Evolutionary conservation across 164 flowering plant species (phyloP), one percentile per base, ranked within the genome.

Genomic region (Vitis labrusca): DNA sequence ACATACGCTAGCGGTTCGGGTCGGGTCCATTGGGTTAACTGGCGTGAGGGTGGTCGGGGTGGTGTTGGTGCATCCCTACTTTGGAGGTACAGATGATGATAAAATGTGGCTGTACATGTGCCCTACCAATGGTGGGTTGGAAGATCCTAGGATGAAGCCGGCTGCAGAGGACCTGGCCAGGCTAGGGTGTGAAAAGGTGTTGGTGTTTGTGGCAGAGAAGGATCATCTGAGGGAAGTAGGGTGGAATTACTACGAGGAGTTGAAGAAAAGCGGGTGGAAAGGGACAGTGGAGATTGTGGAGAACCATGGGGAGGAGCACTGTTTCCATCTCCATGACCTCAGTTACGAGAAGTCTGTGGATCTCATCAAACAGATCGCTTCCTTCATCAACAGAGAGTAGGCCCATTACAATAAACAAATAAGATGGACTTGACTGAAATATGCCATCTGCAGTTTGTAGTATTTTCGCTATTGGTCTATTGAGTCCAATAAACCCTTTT

Each of bases 71-170:
- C 74, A 75, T 37, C 78, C 78, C 1, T 75, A 37, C 51, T 76
- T 76, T n/a, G 65, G 63, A 14, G 61, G 66, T 5, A 53, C 59
- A n/a, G 71, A 59, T 14, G 65, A 65, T 47, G 66, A 71, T 63
- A 3, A 65, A 48, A 54, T 79, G 79, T 77, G 77, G 81, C 11
- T 63, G 32, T 75, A 67, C 61, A 65, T 76, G 62, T 80, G 76
- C 51, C 77, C 83, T 11, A 56, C 17, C 16, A 64, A 65, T 13
- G 19, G 66, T 8, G 77, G 78, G 53, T n/a, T 67, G 30, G 61
- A 68, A n/a, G 82, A 77, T 58, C 84, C 84, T 2, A 61, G 78
- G 64, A 16, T 78, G 62, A 85, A 72, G 52, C 87, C 85, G 32
- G 47, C 71, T 14, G 59, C 29, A 17, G 74, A 67, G 63, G 82